Evolutionary conservation across 495 filamentous ascomycete genomes (phyloP).

Genomic region (Talaromyces borbonicus): DNA sequence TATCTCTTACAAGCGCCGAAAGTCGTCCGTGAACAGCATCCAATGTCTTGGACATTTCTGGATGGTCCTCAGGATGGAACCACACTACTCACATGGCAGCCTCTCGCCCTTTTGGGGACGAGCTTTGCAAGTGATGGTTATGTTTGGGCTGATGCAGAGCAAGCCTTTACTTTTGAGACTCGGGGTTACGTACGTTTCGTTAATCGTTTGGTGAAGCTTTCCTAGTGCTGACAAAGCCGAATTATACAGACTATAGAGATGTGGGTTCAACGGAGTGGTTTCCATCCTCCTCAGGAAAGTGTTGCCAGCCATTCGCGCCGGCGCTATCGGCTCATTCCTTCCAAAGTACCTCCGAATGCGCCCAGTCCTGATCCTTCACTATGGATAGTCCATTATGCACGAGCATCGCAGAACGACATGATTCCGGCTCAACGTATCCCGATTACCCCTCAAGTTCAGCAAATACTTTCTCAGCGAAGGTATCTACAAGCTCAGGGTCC

Average conservation of each 20-base stretch:
- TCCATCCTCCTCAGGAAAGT: conserved; percentile 54
- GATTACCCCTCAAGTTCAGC: conserved; percentile 45
- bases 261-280: conserved; percentile 70
- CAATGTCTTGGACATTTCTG: conserved; percentile 88
- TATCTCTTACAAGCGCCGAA: conserved; percentile 73
- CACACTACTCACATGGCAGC: conserved; percentile 80
- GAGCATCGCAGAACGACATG: conserved; percentile 59
- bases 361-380: conserved; percentile 67
- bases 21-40: conserved; percentile 60
- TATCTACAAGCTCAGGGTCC: conserved; percentile 70
- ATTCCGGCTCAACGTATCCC: conserved; percentile 56
- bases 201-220: not conserved
- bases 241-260: conserved; percentile 60
- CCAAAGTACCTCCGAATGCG: conserved; percentile 47
- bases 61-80: conserved; percentile 71
- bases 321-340: conserved; percentile 69
- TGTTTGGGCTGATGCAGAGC: conserved; percentile 75
- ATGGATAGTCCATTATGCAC: conserved; percentile 91
- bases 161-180: conserved; percentile 55
- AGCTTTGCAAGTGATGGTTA: conserved; percentile 85
- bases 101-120: conserved; percentile 50
- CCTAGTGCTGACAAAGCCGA: not conserved
- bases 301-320: conserved; percentile 64
- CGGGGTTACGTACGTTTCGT: conserved; percentile 61
- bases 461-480: conserved; percentile 50